Evolutionary conservation across 306 rosid species (phyloP).

Genomic region (Dryas alaskensis): DNA sequence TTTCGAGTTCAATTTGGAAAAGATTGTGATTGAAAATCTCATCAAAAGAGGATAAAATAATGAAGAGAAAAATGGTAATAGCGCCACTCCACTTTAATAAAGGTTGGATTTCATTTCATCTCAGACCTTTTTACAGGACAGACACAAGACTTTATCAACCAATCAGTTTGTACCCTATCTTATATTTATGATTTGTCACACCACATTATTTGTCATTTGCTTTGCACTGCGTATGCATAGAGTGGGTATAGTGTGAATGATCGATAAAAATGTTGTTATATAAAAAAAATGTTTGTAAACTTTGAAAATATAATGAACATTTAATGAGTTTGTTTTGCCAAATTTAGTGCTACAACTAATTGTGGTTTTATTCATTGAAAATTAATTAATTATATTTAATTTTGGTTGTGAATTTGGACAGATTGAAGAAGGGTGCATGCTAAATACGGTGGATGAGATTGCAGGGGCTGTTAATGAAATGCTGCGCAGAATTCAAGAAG

Average conservation of each 20-base stretch:
- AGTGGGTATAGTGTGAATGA: not conserved
- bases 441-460: constrained; percentile 82
- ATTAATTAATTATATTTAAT: not conserved
- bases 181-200: constrained; percentile 1
- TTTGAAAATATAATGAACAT: too few species aligned
- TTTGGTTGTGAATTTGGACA: constrained; percentile 29
- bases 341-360: too few species aligned
- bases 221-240: not conserved
- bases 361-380: too few species aligned
- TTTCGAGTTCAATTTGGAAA: too few species aligned
- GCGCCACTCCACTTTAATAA: not conserved
- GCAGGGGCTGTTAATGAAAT: constrained; percentile 82
- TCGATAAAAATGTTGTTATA: too few species aligned
- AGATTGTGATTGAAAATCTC: too few species aligned
- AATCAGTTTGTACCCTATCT: constrained; percentile 4
- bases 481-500: constrained; percentile 50
- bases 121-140: constrained; percentile 3
- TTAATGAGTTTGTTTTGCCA: too few species aligned
- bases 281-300: too few species aligned
- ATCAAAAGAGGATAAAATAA: too few species aligned
- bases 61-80: not conserved
- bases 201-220: constrained; percentile 2
- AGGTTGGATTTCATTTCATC: not conserved
- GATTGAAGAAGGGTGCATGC: constrained; percentile 75
- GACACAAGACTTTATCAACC: not conserved